phyloP scores from a whole-genome alignment of 208 protist genomes.

The Leishmania tarentolae region DNA sequence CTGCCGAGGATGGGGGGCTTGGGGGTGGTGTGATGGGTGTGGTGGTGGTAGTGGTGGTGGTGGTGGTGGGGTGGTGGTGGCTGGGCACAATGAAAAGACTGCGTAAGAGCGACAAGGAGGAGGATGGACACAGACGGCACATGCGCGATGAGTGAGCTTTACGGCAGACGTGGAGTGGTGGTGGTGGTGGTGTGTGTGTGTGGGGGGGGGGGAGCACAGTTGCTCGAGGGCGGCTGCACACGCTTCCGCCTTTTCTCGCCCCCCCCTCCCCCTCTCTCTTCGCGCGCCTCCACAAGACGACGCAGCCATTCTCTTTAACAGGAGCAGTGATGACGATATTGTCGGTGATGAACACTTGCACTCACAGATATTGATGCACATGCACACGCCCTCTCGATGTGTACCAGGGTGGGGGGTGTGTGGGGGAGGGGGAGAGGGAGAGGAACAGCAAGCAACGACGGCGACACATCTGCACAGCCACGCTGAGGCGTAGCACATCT shows the following conservation, averaged over 20 bases:
- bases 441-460: slow-evolving; percentile 8
- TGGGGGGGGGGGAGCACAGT: background rate
- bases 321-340: background rate
- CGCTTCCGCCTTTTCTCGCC: background rate
- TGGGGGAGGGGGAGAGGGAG: background rate
- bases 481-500: background rate
- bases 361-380: slow-evolving; percentile 5
- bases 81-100: background rate
- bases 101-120: background rate
- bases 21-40: background rate
- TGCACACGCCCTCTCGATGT: background rate
- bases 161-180: background rate
- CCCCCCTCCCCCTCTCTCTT: too few relatives aligned
- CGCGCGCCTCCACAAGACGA: too few relatives aligned
- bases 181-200: too few relatives aligned
- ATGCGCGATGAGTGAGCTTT: background rate
- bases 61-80: background rate
- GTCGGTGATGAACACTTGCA: background rate
- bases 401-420: background rate
- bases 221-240: background rate
- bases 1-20: background rate
- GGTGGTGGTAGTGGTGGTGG: background rate
- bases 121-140: background rate
- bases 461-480: background rate
- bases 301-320: background rate